Evolutionary conservation across 768 basidiomycete species (phyloP), one percentile per base, ranked within the genome.

Genomic region (Mycena rebaudengoi): DNA sequence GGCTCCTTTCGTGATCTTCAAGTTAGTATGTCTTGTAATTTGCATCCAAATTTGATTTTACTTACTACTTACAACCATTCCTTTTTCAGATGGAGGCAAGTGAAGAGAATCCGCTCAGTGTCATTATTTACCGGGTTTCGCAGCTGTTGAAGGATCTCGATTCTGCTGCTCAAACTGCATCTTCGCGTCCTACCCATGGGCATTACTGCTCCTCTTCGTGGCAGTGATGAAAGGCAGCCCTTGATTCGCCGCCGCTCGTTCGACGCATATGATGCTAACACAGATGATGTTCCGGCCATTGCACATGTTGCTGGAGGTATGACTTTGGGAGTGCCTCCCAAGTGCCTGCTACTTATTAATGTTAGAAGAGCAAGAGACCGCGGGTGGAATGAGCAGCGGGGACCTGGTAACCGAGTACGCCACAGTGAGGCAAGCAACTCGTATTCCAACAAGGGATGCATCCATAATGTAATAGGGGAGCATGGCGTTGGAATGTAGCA

Each of bases 1-100:
- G 96, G 94, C 94, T 16, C 96, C 96, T 3, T 98, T 98, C 69
- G 92, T 96, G 20, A 95, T 98, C 71, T n/a, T n/a, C n/a, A n/a
- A n/a, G n/a, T 94, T 98, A 87, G 95, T 87, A 66, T 50, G 85
- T 69, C 5, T 43, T n/a, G n/a, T n/a, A n/a, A n/a, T n/a, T n/a
- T n/a, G n/a, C n/a, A n/a, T n/a, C n/a, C n/a, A n/a, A n/a, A n/a
- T n/a, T n/a, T n/a, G n/a, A n/a, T n/a, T n/a, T n/a, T n/a, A n/a
- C n/a, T n/a, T n/a, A n/a, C n/a, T n/a, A n/a, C n/a, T n/a, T n/a
- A n/a, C n/a, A n/a, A n/a, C n/a, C n/a, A n/a, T n/a, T n/a, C n/a
- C n/a, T n/a, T n/a, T n/a, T n/a, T n/a, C n/a, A n/a, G n/a, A n/a
- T n/a, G n/a, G n/a, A n/a, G n/a, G n/a, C n/a, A n/a, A n/a, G n/a